Evolutionary conservation across 345 rosid species (phyloP), one percentile per base, ranked within the genome.

Genomic region (Isatis tinctoria): DNA sequence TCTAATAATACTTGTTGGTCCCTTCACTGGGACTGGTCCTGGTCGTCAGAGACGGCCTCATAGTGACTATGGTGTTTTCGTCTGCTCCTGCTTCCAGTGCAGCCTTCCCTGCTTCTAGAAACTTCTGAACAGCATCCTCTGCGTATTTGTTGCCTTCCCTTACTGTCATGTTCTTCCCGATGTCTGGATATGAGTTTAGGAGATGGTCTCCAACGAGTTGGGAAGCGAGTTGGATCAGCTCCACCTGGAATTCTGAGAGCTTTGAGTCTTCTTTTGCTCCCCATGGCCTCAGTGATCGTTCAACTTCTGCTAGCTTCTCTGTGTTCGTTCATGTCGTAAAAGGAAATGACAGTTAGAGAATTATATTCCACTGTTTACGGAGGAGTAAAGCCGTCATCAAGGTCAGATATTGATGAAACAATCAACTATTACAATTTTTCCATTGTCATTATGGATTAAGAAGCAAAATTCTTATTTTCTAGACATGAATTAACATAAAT

Each of bases 11-110:
- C 58, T 69, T 61, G 70, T 52, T 76, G 43, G 14, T 56, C 17
- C 67, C 40, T 47, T 71, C 72, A 39, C 67, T 71, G 26, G 67
- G 69, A 72, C 73, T 59, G 35, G 43, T 67, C 59, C 78, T 52
- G 11, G 79, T 79, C 3, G 96, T 90, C 35, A 96, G 94, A 20
- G 99, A 87, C 26, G 99, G 92, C 78, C 89, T 83, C 99, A 92
- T 96, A 3, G 83, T 96, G 16, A 96, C 90, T 65, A 92, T 83
- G 6, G 90, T 90, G 66, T 94, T 89, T 70, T 92, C 99, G 33
- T 89, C 87, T 9, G 99, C 98, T 78, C 99, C 99, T 18, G 99
- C 99, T 85, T 67, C 86, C 2, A 90, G 71, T 62, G 98, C 99
- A 48, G 91, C 86, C 70, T 48, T 85, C 36, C 99, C 98, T 26